Evolutionary conservation across 1,139 yeast species (phyloP).

Genomic region (Geotrichum restrictum): DNA sequence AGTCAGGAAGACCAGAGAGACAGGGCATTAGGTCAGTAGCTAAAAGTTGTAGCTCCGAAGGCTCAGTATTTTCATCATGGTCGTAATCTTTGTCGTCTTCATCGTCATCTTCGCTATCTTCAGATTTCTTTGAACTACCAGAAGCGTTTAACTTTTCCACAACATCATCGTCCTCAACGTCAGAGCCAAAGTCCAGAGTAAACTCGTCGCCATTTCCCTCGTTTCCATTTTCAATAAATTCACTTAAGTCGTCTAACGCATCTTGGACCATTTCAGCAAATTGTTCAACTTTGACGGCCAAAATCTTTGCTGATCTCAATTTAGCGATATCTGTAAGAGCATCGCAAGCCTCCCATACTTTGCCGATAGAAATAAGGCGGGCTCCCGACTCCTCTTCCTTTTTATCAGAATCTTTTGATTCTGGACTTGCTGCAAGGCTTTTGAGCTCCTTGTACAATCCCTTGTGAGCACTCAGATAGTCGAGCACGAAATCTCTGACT

Average conservation of each 20-base stretch:
- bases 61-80: conserved; percentile 2
- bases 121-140: background rate
- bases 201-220: conserved; percentile 11
- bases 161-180: conserved; percentile 4
- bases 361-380: conserved; percentile 17
- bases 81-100: background rate
- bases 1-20: conserved; percentile 1
- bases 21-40: conserved; percentile 1
- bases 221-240: conserved; percentile 8
- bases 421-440: background rate
- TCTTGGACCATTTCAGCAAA: conserved; percentile 14
- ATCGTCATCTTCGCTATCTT: conserved; percentile 2
- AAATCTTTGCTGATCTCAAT: conserved; percentile 16
- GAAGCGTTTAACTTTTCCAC: background rate
- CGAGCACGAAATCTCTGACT: conserved; percentile 9
- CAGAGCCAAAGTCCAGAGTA: conserved; percentile 7
- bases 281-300: conserved; percentile 14
- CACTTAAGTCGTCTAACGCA: conserved; percentile 15
- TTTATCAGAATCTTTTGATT: background rate
- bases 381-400: background rate
- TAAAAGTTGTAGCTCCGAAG: conserved; percentile 5
- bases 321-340: conserved; percentile 6
- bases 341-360: conserved; percentile 22
- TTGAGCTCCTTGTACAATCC: conserved; percentile 14
- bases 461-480: conserved; percentile 9